Percentiles rank a stretch among this genome's conserved stretches.
Conservation (phyloP, 2,329 filamentous ascomycete species). For the Chrysoporthe puriensis region DNA sequence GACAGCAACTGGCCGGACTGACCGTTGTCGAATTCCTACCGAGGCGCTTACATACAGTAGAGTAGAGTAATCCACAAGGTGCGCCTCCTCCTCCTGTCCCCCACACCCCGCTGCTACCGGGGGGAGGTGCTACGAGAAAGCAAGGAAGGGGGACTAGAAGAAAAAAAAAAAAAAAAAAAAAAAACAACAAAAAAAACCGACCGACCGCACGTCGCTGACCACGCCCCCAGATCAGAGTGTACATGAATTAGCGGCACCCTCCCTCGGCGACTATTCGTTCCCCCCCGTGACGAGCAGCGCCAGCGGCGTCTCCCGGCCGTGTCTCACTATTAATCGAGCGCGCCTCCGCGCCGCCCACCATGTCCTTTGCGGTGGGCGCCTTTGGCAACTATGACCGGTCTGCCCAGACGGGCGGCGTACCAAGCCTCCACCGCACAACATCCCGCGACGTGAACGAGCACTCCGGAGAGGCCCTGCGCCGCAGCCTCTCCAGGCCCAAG, state of each 20-base stretch:
- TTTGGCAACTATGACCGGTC: conserved; percentile 55
- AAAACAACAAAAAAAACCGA: no score
- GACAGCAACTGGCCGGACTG: background rate
- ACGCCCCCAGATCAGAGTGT: background rate
- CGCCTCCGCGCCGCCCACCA: conserved; percentile 31
- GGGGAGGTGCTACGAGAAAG: no score
- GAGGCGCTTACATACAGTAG: background rate
- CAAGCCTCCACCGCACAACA: conserved; percentile 35
- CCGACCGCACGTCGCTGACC: background rate
- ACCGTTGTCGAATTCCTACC: background rate
- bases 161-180: background rate
- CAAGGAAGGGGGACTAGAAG: background rate
- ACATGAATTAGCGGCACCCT: background rate
- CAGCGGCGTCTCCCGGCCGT: conserved; percentile 1
- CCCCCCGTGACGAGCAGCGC: conserved; percentile 1
- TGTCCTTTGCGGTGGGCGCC: conserved; percentile 47
- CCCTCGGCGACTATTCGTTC: background rate
- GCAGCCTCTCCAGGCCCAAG: background rate
- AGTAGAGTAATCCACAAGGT: background rate
- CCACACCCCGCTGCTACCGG: background rate
- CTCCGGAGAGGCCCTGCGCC: background rate
- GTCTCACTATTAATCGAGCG: background rate
- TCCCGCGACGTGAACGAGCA: conserved; percentile 34
- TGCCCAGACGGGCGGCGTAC: conserved; percentile 46
- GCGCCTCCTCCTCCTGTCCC: background rate